Percentiles rank a stretch among this genome's conserved stretches.
phyloP scores from a whole-genome alignment of 768 basidiomycete species.

The Lactarius pseudohatsudake region DNA sequence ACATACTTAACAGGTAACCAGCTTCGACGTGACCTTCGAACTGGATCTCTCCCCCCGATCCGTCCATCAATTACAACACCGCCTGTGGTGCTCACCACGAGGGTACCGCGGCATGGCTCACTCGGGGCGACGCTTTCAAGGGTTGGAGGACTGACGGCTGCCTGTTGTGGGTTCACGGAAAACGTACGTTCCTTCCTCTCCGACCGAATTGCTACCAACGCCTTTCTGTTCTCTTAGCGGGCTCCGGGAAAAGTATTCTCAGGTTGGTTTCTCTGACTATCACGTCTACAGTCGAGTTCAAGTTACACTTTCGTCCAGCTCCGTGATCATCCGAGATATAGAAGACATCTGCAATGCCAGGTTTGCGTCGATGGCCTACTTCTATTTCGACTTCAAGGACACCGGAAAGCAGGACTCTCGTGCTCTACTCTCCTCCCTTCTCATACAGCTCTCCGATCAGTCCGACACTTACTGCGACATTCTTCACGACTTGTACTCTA shows the following conservation, averaged over 20 bases:
- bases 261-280: too few relatives aligned
- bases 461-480: neutral
- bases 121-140: too few relatives aligned
- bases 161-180: too few relatives aligned
- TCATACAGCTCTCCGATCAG: constrained; percentile 8
- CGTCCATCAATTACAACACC: neutral
- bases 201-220: too few relatives aligned
- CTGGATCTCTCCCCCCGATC: constrained; percentile 10
- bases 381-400: too few relatives aligned
- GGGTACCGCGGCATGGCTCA: neutral
- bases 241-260: too few relatives aligned
- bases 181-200: too few relatives aligned
- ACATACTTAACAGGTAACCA: neutral
- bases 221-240: too few relatives aligned
- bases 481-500: neutral
- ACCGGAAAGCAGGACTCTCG: too few relatives aligned
- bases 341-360: neutral
- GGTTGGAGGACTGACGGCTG: too few relatives aligned
- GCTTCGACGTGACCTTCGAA: neutral
- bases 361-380: neutral
- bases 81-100: neutral
- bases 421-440: constrained; percentile 5
- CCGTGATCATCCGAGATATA: constrained; percentile 8
- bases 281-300: neutral
- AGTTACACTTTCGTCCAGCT: neutral